Evolutionary conservation across 148 eudicot species (phyloP), one percentile per base, ranked within the genome.

Genomic region (Mesembryanthemum crystallinum): DNA sequence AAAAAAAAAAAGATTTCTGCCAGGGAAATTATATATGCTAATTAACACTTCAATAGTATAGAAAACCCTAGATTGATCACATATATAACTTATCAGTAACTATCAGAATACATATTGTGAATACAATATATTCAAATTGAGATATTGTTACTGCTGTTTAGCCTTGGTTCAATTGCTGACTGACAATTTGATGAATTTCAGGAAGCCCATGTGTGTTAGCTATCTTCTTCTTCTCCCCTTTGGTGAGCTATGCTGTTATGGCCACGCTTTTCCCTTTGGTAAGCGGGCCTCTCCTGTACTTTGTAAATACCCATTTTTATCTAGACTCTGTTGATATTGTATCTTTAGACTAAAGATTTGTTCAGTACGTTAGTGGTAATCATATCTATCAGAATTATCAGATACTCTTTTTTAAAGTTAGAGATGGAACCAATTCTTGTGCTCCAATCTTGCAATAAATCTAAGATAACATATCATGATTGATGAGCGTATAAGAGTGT

Each of bases 191-290:
- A 10, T 77, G 32, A 67, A 74, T 84, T 86, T 64, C 93, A 95
- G 99, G 99, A 67, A 84, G 79, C 77, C 99, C 98, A 11, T 95
- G 99, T 83, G 92, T 90, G 61, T 82, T 95, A 86, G 90, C 94
- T 77, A 79, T 87, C n/a, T 91, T 87, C 86, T 81, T 85, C 73
- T 88, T 79, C 85, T 88, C 97, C 37, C 94, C 89, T 59, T 88
- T 95, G 61, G 92, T 91, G 78, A 88, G 99, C 88, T 90, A 88
- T 73, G 99, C 98, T 64, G 89, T 92, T 61, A 83, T 95, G 91
- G 98, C 97, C 76, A 87, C 91, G 45, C 89, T 95, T 39, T 95
- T 84, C 80, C 99, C 99, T 66, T 83, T 95, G 93, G 99, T 95
- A 88, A 43, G 72, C 64, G 35, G n/a, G n/a, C 68, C 71, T 24